Conservation (phyloP, 768 basidiomycete species). For the Trametes cinnabarina region DNA sequence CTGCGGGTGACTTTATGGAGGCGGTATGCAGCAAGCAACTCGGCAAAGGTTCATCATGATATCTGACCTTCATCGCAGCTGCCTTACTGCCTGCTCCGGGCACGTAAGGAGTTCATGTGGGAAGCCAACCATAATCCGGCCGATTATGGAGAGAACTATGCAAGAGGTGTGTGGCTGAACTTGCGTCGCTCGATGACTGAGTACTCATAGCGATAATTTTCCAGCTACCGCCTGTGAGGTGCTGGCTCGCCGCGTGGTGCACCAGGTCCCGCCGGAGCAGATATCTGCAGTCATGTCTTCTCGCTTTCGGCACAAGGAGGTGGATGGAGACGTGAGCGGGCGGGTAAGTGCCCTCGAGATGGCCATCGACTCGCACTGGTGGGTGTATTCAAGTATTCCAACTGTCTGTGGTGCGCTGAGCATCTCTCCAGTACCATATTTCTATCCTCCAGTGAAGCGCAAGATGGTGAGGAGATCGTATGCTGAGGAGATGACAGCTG, state of each 20-base stretch:
- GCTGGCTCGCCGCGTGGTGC: slow-evolving; percentile 77
- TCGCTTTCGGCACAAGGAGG: slow-evolving; percentile 67
- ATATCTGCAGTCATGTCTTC: slow-evolving; percentile 73
- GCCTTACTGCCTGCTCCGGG: slow-evolving; percentile 78
- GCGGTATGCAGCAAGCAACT: slow-evolving; percentile 50
- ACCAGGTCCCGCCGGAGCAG: slow-evolving; percentile 60
- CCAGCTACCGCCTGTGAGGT: slow-evolving; percentile 82
- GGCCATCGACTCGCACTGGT: slow-evolving; percentile 94
- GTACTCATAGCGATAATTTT: neutral
- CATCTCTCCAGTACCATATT: slow-evolving; percentile 63
- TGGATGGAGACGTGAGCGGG: slow-evolving; percentile 75
- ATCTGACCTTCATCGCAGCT: slow-evolving; percentile 42
- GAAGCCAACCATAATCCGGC: slow-evolving; percentile 82
- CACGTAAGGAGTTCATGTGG: slow-evolving; percentile 75
- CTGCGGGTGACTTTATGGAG: slow-evolving; percentile 86
- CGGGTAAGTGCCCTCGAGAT: slow-evolving; percentile 78
- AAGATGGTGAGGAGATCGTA: slow-evolving; percentile 53
- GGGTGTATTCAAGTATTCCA: slow-evolving; percentile 2
- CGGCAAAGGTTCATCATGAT: neutral
- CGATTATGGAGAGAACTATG: slow-evolving; percentile 82
- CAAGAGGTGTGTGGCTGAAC: slow-evolving; percentile 55
- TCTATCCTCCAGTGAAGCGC: slow-evolving; percentile 81
- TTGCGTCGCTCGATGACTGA: neutral
- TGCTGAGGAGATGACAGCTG: too few relatives aligned
- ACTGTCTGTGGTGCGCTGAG: neutral